Evolutionary conservation across 805 yeast genomes (phyloP).

Genomic region (Kodamaea leandrae): DNA sequence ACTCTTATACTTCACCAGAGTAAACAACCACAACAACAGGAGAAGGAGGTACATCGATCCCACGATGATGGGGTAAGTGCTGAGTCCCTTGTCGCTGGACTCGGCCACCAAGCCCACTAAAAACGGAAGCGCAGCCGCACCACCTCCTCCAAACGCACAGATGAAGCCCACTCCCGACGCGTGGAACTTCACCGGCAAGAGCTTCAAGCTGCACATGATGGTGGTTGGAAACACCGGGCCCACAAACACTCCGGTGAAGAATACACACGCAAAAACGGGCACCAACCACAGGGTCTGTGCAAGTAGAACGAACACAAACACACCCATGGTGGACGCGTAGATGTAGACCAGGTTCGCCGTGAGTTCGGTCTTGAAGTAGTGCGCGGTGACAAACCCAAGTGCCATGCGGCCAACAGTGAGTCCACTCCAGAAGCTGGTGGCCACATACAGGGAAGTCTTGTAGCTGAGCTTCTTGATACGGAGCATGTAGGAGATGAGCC

Average conservation of each 20-base stretch:
- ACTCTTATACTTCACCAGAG: slow-evolving; percentile 14
- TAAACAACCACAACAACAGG: slow-evolving; percentile 24
- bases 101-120: slow-evolving; percentile 51
- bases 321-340: slow-evolving; percentile 28
- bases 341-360: slow-evolving; percentile 43
- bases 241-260: slow-evolving; percentile 45
- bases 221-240: slow-evolving; percentile 68
- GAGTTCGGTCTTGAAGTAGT: slow-evolving; percentile 46
- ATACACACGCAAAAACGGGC: slow-evolving; percentile 35
- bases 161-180: slow-evolving; percentile 70
- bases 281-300: slow-evolving; percentile 25
- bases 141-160: slow-evolving; percentile 79
- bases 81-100: slow-evolving; percentile 31
- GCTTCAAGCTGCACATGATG: slow-evolving; percentile 58
- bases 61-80: slow-evolving; percentile 31
- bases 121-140: slow-evolving; percentile 75
- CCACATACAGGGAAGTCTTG: slow-evolving; percentile 42
- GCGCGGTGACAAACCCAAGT: slow-evolving; percentile 54
- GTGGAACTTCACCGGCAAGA: slow-evolving; percentile 59
- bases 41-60: slow-evolving; percentile 24
- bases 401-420: slow-evolving; percentile 48
- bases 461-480: slow-evolving; percentile 39
- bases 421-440: slow-evolving; percentile 52
- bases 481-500: slow-evolving; percentile 49
- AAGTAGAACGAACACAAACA: slow-evolving; percentile 29